phyloP scores from a whole-genome alignment of 2,329 filamentous ascomycete species.

The Aspergillus melleus region DNA sequence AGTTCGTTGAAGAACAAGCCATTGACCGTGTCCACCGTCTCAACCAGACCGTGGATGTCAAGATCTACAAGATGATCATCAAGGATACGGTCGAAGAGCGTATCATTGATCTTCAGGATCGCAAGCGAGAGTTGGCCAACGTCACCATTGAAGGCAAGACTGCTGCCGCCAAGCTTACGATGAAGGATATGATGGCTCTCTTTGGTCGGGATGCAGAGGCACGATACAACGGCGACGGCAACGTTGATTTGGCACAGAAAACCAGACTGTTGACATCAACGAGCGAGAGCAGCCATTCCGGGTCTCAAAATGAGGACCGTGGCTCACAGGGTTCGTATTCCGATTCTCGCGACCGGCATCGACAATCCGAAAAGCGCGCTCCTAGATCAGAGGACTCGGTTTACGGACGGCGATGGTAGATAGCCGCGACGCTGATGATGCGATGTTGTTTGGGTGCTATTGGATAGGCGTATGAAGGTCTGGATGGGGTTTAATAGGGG shows the following conservation, averaged over 20 bases:
- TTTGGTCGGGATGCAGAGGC: slow-evolving; percentile 71
- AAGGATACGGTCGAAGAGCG: slow-evolving; percentile 85
- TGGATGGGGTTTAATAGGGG: background rate
- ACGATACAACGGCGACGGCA: slow-evolving; percentile 41
- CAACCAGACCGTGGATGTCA: slow-evolving; percentile 91
- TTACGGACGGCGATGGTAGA: slow-evolving; percentile 30
- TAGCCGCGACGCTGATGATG: background rate
- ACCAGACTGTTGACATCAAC: slow-evolving; percentile 30
- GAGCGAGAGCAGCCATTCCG: slow-evolving; percentile 21
- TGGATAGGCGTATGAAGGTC: background rate
- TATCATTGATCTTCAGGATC: slow-evolving; percentile 91
- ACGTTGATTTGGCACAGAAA: slow-evolving; percentile 37
- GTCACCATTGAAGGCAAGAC: slow-evolving; percentile 81
- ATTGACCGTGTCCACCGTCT: slow-evolving; percentile 98
- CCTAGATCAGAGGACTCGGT: slow-evolving; percentile 24
- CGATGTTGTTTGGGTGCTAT: background rate
- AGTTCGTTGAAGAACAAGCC: slow-evolving; percentile 97
- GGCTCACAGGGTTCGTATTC: slow-evolving; percentile 4
- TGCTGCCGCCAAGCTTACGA: slow-evolving; percentile 77
- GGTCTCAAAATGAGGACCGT: slow-evolving; percentile 4
- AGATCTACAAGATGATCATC: slow-evolving; percentile 92
- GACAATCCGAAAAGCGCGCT: slow-evolving; percentile 12
- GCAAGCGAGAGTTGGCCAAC: slow-evolving; percentile 88
- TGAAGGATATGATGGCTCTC: slow-evolving; percentile 90
- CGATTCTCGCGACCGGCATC: slow-evolving; percentile 12